These are phyloP conservation scores for Skeletonema costatum DNA, from an alignment of 108 stramenopile species.

Conservation along the genomic window DNA sequence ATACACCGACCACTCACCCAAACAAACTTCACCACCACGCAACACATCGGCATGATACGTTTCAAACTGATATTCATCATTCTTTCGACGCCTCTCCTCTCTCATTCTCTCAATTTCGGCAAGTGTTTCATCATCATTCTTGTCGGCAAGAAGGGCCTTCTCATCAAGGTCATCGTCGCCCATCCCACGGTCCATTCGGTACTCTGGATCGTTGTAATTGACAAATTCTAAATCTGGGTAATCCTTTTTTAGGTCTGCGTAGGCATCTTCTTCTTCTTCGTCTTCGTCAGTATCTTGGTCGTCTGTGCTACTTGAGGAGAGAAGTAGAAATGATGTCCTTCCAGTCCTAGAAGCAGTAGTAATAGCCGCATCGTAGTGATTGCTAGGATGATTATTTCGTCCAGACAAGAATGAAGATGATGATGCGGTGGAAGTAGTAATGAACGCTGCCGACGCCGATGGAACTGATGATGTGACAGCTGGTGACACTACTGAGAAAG, in stretches of 20 bases:
- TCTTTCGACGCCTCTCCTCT: constrained; percentile 72
- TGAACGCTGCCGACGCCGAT: background rate
- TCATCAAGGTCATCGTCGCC: constrained; percentile 57
- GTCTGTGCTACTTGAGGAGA: background rate
- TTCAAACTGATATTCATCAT: constrained; percentile 92
- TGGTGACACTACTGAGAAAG: background rate
- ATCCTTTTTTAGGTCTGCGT: constrained; percentile 47
- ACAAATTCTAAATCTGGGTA: constrained; percentile 89
- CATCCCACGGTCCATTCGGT: constrained; percentile 64
- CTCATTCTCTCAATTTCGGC: constrained; percentile 85
- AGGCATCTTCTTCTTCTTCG: constrained; percentile 35
- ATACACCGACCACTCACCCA: constrained; percentile 90
- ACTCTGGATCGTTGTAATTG: constrained; percentile 84
- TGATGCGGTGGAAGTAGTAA: background rate
- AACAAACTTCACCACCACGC: constrained; percentile 60
- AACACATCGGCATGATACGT: constrained; percentile 73
- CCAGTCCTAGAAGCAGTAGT: background rate
- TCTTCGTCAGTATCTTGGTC: background rate
- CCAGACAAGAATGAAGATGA: background rate
- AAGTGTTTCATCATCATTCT: constrained; percentile 51
- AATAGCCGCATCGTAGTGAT: background rate
- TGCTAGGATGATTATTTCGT: background rate
- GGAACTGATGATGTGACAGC: background rate
- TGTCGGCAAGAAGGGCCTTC: background rate
- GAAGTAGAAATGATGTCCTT: background rate